Evolutionary conservation across 768 basidiomycete genomes (phyloP), one percentile per base, ranked within the genome.

Genomic region (Mycena maculata): DNA sequence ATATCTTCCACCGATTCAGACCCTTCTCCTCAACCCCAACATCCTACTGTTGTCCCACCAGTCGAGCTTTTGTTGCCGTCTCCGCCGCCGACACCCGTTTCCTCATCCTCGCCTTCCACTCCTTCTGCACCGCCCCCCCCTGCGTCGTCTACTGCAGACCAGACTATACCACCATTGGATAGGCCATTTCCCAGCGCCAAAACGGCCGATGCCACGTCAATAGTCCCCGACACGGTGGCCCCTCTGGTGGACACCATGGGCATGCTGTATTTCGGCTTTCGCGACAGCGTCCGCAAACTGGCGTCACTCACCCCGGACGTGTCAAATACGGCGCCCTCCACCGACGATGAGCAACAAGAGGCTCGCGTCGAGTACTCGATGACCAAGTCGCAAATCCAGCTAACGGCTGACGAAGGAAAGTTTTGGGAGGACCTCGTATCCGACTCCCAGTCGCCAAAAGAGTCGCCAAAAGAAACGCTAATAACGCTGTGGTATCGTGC

Each of bases 331-430:
- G 54, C 62, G 57, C 58, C 63, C 49, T 63, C 62, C 45, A 69
- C 70, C n/a, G 65, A 36, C 23, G 78, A 11, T 22, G 63, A 79
- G 39, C 65, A 75, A 45, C 77, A 74, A 4, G 83, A 84, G 13
- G 78, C 77, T 1, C 78, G 74, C 20, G 74, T 77, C 36, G 85
- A 85, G 49, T 80, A 84, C 61, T 80, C 80, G 22, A 84, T 90
- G 83, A 88, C 90, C 45, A 91, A 88, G 73, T 80, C 81, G 2
- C 92, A 93, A 69, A 77, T 84, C 38, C 83, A 87, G 63, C 82
- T 93, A 44, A 84, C 83, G 3, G 62, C 85, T 4, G 87, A 90
- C 45, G 92, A 94, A 75, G 86, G 86, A 31, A 76, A 76, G 36
- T 72, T 93, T 49, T 92, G 92, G 92, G 72, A 82, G 6, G 61